These are phyloP conservation scores for Stemphylium vesicarium DNA, from an alignment of 2,329 filamentous ascomycete species.

Conservation along the genomic window DNA sequence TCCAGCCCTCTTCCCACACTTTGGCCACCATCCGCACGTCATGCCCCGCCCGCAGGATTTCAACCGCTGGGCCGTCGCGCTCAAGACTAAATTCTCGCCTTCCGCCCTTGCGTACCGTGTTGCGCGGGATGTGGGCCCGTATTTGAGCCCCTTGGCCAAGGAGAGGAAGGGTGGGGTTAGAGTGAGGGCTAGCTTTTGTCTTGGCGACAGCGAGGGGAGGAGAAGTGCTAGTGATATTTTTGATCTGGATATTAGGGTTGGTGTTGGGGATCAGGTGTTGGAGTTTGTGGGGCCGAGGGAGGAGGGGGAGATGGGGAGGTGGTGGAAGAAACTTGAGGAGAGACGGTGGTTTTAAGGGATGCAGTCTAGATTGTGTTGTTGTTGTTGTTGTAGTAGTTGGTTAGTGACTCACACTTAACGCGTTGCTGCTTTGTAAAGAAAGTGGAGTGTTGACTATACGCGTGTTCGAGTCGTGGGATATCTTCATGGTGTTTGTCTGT, in stretches of 20 bases:
- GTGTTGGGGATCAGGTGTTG: conserved; percentile 48
- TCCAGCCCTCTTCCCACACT: conserved; percentile 36
- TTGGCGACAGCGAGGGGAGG: conserved; percentile 42
- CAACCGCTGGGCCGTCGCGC: conserved; percentile 51
- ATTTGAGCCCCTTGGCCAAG: conserved; percentile 51
- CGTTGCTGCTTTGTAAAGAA: background rate
- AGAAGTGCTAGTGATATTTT: conserved; percentile 50
- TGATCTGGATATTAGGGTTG: conserved; percentile 54
- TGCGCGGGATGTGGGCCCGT: conserved; percentile 49
- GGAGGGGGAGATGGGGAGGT: conserved; percentile 51
- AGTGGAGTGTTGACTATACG: no score
- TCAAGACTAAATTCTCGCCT: conserved; percentile 51
- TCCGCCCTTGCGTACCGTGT: conserved; percentile 51
- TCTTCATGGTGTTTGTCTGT: background rate
- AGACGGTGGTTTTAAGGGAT: conserved; percentile 53
- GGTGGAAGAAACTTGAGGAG: conserved; percentile 51
- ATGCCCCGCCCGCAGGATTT: conserved; percentile 29
- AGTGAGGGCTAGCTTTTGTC: conserved; percentile 55
- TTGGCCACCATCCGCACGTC: conserved; percentile 17
- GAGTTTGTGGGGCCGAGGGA: conserved; percentile 53
- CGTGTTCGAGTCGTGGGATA: background rate
- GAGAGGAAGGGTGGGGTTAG: conserved; percentile 49
- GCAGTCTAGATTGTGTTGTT: background rate
- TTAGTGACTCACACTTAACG: background rate
- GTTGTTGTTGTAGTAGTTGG: background rate